Percentiles rank a stretch among this genome's conserved stretches.
These are phyloP conservation scores for Alternaria panax DNA, from an alignment of 2,329 filamentous ascomycete genomes.

Conservation along the genomic window DNA sequence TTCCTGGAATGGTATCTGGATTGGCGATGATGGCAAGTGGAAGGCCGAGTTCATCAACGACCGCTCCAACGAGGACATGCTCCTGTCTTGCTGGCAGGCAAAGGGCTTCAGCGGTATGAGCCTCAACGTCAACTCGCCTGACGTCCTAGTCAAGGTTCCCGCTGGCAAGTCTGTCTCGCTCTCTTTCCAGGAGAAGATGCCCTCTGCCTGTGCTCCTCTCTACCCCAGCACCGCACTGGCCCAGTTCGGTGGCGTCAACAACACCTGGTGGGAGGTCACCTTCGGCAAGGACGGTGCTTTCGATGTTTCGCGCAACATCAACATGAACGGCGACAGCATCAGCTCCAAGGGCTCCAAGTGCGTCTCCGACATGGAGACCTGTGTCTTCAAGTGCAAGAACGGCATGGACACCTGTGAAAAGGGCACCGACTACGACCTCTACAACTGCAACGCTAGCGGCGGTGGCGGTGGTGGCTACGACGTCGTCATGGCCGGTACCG, in stretches of 20 bases:
- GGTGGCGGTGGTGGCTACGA: constrained; percentile 43
- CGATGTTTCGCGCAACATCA: constrained; percentile 55
- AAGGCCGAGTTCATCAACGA: constrained; percentile 49
- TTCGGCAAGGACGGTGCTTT: constrained; percentile 51
- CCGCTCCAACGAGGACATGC: constrained; percentile 32
- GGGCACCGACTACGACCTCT: constrained; percentile 50
- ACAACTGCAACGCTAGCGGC: constrained; percentile 42
- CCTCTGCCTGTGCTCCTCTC: constrained; percentile 53
- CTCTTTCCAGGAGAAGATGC: constrained; percentile 48
- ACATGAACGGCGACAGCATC: constrained; percentile 55
- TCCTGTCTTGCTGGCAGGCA: constrained; percentile 49
- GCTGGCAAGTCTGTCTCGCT: constrained; percentile 47
- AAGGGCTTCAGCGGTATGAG: constrained; percentile 46
- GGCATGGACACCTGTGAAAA: constrained; percentile 42
- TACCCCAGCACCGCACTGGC: constrained; percentile 46
- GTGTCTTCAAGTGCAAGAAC: constrained; percentile 55
- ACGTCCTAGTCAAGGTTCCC: constrained; percentile 52
- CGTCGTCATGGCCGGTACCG: constrained; percentile 31
- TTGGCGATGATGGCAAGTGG: constrained; percentile 46
- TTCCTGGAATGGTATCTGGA: constrained; percentile 45
- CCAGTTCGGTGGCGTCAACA: constrained; percentile 50
- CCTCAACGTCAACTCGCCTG: constrained; percentile 45
- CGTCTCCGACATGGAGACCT: constrained; percentile 52
- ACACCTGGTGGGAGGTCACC: constrained; percentile 57
- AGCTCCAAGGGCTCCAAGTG: constrained; percentile 51